Conservation (phyloP, 208 protist genomes). For the Acanthamoeba castellanii region DNA sequence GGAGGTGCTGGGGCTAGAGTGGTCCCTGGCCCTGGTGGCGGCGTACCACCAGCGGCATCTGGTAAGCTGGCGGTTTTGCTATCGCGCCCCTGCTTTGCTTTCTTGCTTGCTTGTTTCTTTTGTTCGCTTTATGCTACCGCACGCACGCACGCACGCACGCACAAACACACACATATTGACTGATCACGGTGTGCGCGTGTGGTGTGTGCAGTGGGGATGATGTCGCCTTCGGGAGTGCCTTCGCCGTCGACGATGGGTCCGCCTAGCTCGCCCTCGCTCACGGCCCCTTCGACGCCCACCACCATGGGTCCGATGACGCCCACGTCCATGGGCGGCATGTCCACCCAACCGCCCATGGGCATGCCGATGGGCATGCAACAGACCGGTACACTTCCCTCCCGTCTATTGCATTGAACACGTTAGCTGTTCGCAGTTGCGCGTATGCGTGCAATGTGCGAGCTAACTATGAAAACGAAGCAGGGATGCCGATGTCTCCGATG, state of each 20-base stretch:
- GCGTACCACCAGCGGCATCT: background rate
- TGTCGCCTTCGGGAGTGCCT: slow-evolving; percentile 12
- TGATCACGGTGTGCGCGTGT: no score
- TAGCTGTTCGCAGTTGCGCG: background rate
- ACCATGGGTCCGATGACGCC: slow-evolving; percentile 31
- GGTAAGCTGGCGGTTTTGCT: background rate
- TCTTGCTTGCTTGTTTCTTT: background rate
- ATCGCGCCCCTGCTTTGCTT: background rate
- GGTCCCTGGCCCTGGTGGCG: background rate
- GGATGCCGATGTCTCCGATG: slow-evolving; percentile 47
- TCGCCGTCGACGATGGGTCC: slow-evolving; percentile 36
- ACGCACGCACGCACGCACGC: no score
- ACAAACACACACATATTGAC: no score
- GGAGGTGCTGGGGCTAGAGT: background rate
- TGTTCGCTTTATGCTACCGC: no score
- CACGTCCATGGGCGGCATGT: slow-evolving; percentile 8
- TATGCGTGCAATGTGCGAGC: background rate
- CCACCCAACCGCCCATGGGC: slow-evolving; percentile 52
- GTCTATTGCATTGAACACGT: background rate
- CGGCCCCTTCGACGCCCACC: slow-evolving; percentile 41
- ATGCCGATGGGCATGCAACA: slow-evolving; percentile 54
- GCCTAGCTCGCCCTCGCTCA: slow-evolving; percentile 44
- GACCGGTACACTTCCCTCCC: background rate
- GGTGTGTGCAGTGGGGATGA: background rate
- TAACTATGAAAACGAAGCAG: background rate